Evolutionary conservation across 2,329 filamentous ascomycete genomes (phyloP), one percentile per base, ranked within the genome.

Genomic region (Sclerotinia nivalis): DNA sequence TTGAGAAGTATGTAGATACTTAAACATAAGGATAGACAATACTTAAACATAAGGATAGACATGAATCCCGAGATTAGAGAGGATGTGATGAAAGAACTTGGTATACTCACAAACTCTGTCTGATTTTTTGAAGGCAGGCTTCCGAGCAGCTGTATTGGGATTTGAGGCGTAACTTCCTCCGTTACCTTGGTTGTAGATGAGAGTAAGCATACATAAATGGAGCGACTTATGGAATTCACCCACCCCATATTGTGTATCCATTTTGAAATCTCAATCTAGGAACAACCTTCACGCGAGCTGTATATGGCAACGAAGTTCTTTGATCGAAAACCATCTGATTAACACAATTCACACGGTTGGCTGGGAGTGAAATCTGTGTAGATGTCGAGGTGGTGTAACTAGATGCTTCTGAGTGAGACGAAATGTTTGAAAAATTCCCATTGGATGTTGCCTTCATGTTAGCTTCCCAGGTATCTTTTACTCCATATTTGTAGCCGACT

Each of bases 191-290:
- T 54, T 15, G 50, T 18, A 54, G 25, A 54, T 31, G 25, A 31
- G 13, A 18, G 5, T 54, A 31, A 54, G 50, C 12, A 31, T 31
- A 18, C 5, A 6, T 31, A 31, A 20, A 3, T 13, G 15, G 6
- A 54, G 2, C 18, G 25, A 13, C 25, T 18, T 54, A 7, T 13
- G 13, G 4, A 28, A 31, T 4, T 9, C 5, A 54, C 50, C 31
- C 6, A 54, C 50, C 50, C 4, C 13, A 54, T 18, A 20, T 20
- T 8, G 50, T 31, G 25, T 18, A 54, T 15, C 25, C 50, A 2
- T 54, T 54, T 54, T 54, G 50, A 28, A 54, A 54, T 54, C 50
- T 54, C 50, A 54, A 28, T 54, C 25, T 54, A n/a, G 50, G 50
- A 7, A 54, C 50, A 54, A 54, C 50, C 50, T 15, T 54, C 2